phyloP scores from a whole-genome alignment of 2,329 filamentous ascomycete genomes.

The Curvularia spicifera region DNA sequence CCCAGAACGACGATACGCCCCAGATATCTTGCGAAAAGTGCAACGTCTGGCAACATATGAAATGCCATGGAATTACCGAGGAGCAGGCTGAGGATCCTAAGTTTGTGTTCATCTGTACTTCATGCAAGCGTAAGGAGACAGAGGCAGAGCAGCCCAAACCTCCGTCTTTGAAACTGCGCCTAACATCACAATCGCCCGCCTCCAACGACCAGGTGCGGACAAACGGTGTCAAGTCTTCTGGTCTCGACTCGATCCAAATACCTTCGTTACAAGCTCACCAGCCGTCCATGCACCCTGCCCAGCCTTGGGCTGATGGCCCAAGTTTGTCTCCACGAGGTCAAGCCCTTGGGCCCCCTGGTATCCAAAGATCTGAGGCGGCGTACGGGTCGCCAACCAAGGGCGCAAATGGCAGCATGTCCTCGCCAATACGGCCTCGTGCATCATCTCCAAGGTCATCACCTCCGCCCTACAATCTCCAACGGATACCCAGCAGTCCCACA shows the following conservation, averaged over 20 bases:
- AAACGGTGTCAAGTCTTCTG: constrained; percentile 27
- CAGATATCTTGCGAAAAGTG: constrained; percentile 93
- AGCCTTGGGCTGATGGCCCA: constrained; percentile 51
- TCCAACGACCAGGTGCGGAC: constrained; percentile 21
- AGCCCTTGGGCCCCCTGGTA: constrained; percentile 51
- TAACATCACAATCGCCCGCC: constrained; percentile 58
- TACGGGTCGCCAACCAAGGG: constrained; percentile 43
- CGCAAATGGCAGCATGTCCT: constrained; percentile 37
- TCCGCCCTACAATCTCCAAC: constrained; percentile 39
- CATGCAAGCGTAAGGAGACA: constrained; percentile 74
- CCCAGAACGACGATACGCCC: constrained; percentile 84
- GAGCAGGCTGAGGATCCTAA: constrained; percentile 74
- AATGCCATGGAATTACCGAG: constrained; percentile 81
- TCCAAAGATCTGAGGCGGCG: constrained; percentile 47
- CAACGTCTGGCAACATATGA: constrained; percentile 96
- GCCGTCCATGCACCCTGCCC: constrained; percentile 30
- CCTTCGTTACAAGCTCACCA: constrained; percentile 29
- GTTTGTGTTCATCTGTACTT: constrained; percentile 84
- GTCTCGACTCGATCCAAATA: constrained; percentile 31
- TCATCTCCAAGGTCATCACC: constrained; percentile 43
- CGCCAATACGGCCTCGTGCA: constrained; percentile 33
- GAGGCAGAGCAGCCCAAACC: constrained; percentile 67
- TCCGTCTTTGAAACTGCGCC: constrained; percentile 65
- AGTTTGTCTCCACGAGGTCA: constrained; percentile 55
- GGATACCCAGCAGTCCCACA: constrained; percentile 34